Evolutionary conservation across 2,329 filamentous ascomycete species (phyloP), one percentile per base, ranked within the genome.

Genomic region (Colletotrichum sp.): DNA sequence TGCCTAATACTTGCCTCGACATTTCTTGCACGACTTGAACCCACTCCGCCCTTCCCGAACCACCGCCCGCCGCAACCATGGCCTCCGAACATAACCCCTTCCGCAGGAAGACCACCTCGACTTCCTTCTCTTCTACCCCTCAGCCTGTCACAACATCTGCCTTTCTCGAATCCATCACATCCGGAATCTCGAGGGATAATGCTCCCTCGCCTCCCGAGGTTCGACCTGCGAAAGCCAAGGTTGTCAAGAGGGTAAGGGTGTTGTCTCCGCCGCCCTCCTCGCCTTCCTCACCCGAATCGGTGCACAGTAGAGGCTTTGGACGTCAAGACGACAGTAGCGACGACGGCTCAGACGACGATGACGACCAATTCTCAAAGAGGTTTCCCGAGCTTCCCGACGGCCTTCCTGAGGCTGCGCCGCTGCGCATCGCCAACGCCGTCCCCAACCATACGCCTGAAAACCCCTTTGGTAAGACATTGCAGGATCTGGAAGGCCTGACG

Each of bases 191-290:
- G 26, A 75, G 52, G 32, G 76, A 75, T 30, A 76, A 76, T 13
- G 76, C 76, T 13, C 81, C 81, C 65, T 77, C 72, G n/a, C 57
- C 70, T 15, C 73, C 71, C 69, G 78, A 77, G 8, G 62, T 26
- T 16, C 75, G 76, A 63, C 72, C 77, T 5, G 67, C 63, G 12
- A 89, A 84, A 78, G 82, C 83, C 55, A 94, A 90, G 86, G 87
- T 91, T 52, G 88, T 90, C 75, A 94, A 94, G 85, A 93, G 91
- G 80, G 93, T 95, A 76, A 91, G 93, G 80, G 90, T 93, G 10
- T 89, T 93, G 81, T 93, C 91, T 57, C 92, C 92, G 68, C 91
- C 91, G 75, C 91, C 91, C 5, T 88, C 89, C n/a, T 90, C 89
- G 15, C 91, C 91, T 5, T 88, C 89, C 18, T 90, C 89, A 15